Conservation (phyloP, 257 asterid species). For the Ajuga chamaepitys region DNA sequence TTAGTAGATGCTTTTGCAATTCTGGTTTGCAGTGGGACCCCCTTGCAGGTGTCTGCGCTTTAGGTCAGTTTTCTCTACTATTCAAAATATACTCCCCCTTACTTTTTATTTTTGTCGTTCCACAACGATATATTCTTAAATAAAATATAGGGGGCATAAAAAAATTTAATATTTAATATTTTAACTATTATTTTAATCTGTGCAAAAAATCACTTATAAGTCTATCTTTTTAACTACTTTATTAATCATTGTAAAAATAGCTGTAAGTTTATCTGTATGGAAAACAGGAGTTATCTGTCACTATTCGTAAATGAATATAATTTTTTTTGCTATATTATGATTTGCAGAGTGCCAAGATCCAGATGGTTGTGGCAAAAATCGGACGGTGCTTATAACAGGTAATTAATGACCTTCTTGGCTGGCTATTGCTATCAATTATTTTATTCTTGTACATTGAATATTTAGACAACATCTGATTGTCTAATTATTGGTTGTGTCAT, state of each 20-base stretch:
- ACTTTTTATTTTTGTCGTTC: too few species aligned
- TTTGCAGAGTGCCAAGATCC: slow-evolving; percentile 56
- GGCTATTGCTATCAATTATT: background rate
- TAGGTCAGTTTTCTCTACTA: slow-evolving; percentile 26
- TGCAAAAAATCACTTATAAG: too few species aligned
- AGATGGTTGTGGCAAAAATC: slow-evolving; percentile 50
- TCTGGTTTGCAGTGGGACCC: slow-evolving; percentile 71
- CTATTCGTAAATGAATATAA: too few species aligned
- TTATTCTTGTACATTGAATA: background rate
- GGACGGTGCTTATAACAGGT: slow-evolving; percentile 77
- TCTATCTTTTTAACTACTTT: too few species aligned
- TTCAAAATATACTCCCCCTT: too few species aligned
- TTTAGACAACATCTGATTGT: background rate
- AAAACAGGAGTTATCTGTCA: too few species aligned
- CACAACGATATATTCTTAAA: too few species aligned
- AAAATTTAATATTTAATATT: too few species aligned
- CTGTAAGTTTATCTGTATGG: too few species aligned
- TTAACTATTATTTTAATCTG: too few species aligned
- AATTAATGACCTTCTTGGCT: background rate
- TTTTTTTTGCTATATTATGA: background rate
- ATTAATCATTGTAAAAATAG: too few species aligned
- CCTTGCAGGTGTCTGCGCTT: slow-evolving; percentile 44
- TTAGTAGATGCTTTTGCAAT: slow-evolving; percentile 61
- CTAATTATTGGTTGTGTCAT: background rate
- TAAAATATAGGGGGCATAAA: too few species aligned